phyloP scores from a whole-genome alignment of 768 basidiomycete species.

The Podaxis rugospora region DNA sequence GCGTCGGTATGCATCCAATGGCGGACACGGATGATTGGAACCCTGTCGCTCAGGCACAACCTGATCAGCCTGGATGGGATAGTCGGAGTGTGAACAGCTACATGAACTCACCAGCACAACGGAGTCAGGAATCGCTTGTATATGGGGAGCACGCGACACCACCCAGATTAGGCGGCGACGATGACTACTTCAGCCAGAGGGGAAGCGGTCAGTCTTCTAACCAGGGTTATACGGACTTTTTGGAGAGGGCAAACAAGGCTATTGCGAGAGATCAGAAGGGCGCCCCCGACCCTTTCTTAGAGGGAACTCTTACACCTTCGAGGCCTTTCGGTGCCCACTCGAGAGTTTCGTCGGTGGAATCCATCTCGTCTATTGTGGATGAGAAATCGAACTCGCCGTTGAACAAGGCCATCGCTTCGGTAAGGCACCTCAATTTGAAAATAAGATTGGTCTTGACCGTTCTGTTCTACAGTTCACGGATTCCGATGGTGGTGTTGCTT shows the following conservation, averaged over 20 bases:
- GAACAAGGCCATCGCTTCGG: slow-evolving; percentile 90
- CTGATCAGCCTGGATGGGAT: slow-evolving; percentile 77
- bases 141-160: slow-evolving; percentile 46
- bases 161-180: slow-evolving; percentile 36
- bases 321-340: slow-evolving; percentile 81
- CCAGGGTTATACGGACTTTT: slow-evolving; percentile 69
- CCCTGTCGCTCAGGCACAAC: slow-evolving; percentile 59
- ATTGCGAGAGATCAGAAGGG: slow-evolving; percentile 78
- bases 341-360: slow-evolving; percentile 81
- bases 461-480: slow-evolving; percentile 73
- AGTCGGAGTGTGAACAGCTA: slow-evolving; percentile 38
- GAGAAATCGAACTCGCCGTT: slow-evolving; percentile 88
- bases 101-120: slow-evolving; percentile 57
- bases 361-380: slow-evolving; percentile 86
- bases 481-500: slow-evolving; percentile 86
- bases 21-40: slow-evolving; percentile 78
- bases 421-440: slow-evolving; percentile 28
- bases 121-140: slow-evolving; percentile 57
- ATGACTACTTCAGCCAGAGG: slow-evolving; percentile 46
- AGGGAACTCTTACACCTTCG: slow-evolving; percentile 50
- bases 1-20: slow-evolving; percentile 42
- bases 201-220: slow-evolving; percentile 27
- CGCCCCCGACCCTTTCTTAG: slow-evolving; percentile 85
- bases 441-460: neutral
- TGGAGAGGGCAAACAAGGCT: slow-evolving; percentile 79